Evolutionary conservation across 352 stramenopile genomes (phyloP).

Genomic region (Salisapilia sapeloensis): DNA sequence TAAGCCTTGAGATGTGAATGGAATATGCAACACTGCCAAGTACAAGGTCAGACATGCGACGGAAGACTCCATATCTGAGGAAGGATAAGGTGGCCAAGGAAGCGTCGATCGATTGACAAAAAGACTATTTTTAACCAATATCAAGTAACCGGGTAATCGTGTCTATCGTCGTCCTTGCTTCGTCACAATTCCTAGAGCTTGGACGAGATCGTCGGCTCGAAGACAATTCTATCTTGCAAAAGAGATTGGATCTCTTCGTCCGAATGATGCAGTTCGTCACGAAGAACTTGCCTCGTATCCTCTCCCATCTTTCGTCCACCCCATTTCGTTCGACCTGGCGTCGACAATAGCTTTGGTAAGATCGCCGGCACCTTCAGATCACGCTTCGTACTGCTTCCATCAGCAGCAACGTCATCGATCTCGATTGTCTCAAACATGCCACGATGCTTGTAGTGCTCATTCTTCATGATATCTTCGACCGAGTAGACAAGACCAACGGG

Average conservation of each 20-base stretch:
- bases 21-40: no score
- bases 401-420: conserved; percentile 18
- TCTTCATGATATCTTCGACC: conserved; percentile 57
- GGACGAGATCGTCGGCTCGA: no score
- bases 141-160: no score
- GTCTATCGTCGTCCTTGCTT: no score
- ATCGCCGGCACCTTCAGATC: conserved; percentile 58
- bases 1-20: no score
- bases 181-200: no score
- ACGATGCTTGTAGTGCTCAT: conserved; percentile 56
- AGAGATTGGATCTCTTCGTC: conserved; percentile 33
- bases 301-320: conserved; percentile 47
- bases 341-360: conserved; percentile 45
- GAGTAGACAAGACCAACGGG: conserved; percentile 66
- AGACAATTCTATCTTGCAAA: conserved; percentile 38
- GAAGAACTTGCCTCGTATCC: conserved; percentile 47
- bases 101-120: no score
- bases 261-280: conserved; percentile 29
- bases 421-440: conserved; percentile 59
- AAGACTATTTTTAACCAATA: no score
- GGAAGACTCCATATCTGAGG: no score
- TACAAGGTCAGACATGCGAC: no score
- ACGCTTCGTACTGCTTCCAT: conserved; percentile 6
- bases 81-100: no score
- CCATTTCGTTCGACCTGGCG: conserved; percentile 41